phyloP scores from a whole-genome alignment of 257 asterid species.

The Solanum gandarillasii region DNA sequence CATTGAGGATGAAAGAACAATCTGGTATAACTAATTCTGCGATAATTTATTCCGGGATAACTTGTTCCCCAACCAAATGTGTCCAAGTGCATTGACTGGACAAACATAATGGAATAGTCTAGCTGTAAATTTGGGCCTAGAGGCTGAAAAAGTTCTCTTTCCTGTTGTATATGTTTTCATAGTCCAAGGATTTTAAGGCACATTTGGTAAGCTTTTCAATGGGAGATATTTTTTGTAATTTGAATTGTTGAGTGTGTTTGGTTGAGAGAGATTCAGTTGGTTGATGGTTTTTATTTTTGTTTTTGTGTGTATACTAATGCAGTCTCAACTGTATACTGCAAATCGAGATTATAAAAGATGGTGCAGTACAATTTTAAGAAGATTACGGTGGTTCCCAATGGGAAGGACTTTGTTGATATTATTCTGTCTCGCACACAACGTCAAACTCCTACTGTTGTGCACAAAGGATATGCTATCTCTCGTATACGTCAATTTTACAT shows the following conservation, averaged over 20 bases:
- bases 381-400: constrained; percentile 83
- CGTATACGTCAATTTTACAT: constrained; percentile 87
- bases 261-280: background rate
- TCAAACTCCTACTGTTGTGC: constrained; percentile 80
- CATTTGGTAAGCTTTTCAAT: background rate
- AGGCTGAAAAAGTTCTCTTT: background rate
- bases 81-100: background rate
- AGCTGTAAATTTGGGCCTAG: background rate
- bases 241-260: background rate
- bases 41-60: background rate
- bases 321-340: background rate
- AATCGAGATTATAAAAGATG: constrained; percentile 27
- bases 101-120: background rate
- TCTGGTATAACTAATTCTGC: background rate
- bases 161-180: background rate
- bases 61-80: background rate
- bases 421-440: constrained; percentile 93
- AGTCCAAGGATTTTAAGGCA: background rate
- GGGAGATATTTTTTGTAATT: background rate
- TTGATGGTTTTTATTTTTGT: background rate
- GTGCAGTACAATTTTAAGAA: constrained; percentile 94
- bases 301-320: background rate
- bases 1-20: background rate
- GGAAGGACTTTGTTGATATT: constrained; percentile 84
- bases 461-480: constrained; percentile 90